Conservation (phyloP, 2,329 filamentous ascomycete genomes). For the Botrytis byssoidea region DNA sequence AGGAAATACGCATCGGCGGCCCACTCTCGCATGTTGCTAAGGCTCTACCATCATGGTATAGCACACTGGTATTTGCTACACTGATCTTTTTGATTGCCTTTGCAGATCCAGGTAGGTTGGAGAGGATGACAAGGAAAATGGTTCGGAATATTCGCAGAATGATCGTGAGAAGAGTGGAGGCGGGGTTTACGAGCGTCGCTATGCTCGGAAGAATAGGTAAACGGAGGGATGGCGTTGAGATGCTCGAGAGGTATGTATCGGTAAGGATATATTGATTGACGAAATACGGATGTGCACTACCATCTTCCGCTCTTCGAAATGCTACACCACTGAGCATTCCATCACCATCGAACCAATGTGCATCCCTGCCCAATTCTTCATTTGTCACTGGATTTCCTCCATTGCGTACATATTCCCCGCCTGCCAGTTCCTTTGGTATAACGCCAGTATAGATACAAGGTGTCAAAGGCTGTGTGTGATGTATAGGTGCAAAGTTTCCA, state of each 20-base stretch:
- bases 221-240: constrained; percentile 47
- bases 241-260: constrained; percentile 59
- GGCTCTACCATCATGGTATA: constrained; percentile 67
- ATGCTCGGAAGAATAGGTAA: constrained; percentile 66
- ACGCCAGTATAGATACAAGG: constrained; percentile 55
- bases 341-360: constrained; percentile 75
- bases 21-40: constrained; percentile 71
- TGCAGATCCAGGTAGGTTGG: constrained; percentile 54
- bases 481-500: constrained; percentile 69
- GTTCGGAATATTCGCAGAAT: constrained; percentile 54
- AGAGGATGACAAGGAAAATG: constrained; percentile 56
- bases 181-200: constrained; percentile 60
- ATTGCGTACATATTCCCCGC: constrained; percentile 71
- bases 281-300: constrained; percentile 56
- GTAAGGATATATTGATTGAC: constrained; percentile 69
- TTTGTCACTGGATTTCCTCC: constrained; percentile 67
- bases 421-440: constrained; percentile 63
- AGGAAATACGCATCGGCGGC: constrained; percentile 62
- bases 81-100: constrained; percentile 64
- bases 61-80: constrained; percentile 65
- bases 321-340: constrained; percentile 70
- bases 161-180: constrained; percentile 53
- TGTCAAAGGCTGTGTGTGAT: constrained; percentile 53
- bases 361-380: constrained; percentile 57
- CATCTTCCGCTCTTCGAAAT: constrained; percentile 49